Percentiles rank a stretch among this genome's conserved stretches.
phyloP scores from a whole-genome alignment of 371 early-diverging fungal genomes.

The Parasitella parasitica region DNA sequence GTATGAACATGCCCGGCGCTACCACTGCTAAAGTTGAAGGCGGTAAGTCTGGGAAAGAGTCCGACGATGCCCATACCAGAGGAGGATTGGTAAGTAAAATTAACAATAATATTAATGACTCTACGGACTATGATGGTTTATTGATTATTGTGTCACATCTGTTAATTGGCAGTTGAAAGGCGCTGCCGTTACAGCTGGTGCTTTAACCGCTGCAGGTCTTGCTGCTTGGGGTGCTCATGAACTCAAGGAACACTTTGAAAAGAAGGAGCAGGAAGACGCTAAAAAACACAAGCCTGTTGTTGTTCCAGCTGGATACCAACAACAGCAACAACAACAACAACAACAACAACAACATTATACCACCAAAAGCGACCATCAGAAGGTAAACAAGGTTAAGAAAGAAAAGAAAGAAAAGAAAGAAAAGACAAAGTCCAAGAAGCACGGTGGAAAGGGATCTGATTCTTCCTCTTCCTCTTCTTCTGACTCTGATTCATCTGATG shows the following conservation, averaged over 20 bases:
- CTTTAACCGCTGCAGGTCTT: constrained; percentile 24
- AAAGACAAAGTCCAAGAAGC: constrained; percentile 3
- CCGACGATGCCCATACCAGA: constrained; percentile 23
- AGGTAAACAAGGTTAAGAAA: constrained; percentile 15
- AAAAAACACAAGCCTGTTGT: constrained; percentile 3
- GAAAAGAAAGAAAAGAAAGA: constrained; percentile 9
- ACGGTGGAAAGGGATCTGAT: background rate
- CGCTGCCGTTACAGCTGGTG: no score
- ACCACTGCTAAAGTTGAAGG: background rate
- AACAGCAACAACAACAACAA: background rate
- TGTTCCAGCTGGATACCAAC: background rate
- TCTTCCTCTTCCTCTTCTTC: constrained; percentile 13
- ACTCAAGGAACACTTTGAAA: constrained; percentile 25
- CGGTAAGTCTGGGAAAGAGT: constrained; percentile 13
- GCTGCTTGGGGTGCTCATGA: constrained; percentile 33
- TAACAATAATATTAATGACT: background rate
- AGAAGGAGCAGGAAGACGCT: constrained; percentile 17
- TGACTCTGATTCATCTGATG: constrained; percentile 17
- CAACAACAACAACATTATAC: constrained; percentile 5
- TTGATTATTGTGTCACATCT: constrained; percentile 1
- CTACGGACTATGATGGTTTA: background rate
- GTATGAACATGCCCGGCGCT: no score
- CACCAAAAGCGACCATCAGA: constrained; percentile 9
- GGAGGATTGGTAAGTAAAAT: constrained; percentile 8
- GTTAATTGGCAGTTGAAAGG: no score